Conservation (phyloP, 768 basidiomycete genomes). For the Phylloporus sp. region DNA sequence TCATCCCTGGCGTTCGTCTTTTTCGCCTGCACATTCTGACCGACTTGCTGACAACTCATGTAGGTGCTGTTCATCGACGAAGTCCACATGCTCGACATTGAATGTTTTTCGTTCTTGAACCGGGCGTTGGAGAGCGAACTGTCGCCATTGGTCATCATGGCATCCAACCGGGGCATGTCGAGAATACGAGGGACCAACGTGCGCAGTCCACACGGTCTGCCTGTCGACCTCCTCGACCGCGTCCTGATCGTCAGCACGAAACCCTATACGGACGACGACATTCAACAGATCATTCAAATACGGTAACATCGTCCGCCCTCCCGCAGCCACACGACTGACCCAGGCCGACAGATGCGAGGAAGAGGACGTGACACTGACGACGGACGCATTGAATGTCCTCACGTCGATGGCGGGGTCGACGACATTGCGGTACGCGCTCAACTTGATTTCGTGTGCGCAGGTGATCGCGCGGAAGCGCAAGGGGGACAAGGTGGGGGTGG, state of each 20-base stretch:
- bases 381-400: constrained; percentile 71
- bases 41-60: not conserved
- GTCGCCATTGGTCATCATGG: constrained; percentile 96
- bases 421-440: constrained; percentile 89
- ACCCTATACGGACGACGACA: constrained; percentile 77
- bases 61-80: constrained; percentile 99
- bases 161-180: constrained; percentile 92
- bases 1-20: constrained; percentile 83
- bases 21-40: not conserved
- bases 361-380: constrained; percentile 83
- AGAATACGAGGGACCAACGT: constrained; percentile 94
- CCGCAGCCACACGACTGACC: not conserved
- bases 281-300: constrained; percentile 89
- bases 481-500: constrained; percentile 71
- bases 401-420: constrained; percentile 87
- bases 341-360: constrained; percentile 66
- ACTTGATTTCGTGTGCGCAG: constrained; percentile 90
- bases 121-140: constrained; percentile 91
- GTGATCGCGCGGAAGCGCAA: constrained; percentile 83
- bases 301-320: constrained; percentile 40
- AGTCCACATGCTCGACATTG: constrained; percentile 99
- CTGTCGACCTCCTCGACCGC: constrained; percentile 90
- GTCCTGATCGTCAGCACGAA: constrained; percentile 94
- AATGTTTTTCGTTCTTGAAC: constrained; percentile 98
- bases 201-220: constrained; percentile 91